These are phyloP conservation scores for Millerozyma miso DNA, from an alignment of 805 yeast genomes.

Conservation along the genomic window DNA sequence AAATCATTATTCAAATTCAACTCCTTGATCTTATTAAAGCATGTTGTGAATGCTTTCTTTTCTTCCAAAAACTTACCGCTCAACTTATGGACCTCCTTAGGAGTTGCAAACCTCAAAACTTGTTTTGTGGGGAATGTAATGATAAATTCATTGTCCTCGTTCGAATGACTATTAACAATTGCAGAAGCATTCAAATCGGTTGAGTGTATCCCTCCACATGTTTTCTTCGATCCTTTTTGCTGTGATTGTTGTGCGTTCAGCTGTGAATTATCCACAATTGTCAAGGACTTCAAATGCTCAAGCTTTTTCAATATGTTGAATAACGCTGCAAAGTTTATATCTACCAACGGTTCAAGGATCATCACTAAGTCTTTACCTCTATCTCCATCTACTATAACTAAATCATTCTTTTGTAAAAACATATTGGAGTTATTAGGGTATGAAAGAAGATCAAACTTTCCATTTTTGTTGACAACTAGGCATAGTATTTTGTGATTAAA, in stretches of 20 bases:
- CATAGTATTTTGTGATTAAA: constrained; percentile 39
- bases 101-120: constrained; percentile 70
- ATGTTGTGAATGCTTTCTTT: constrained; percentile 63
- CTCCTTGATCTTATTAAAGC: constrained; percentile 45
- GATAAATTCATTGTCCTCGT: constrained; percentile 58
- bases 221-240: constrained; percentile 13
- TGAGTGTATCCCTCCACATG: constrained; percentile 38
- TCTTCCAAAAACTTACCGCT: constrained; percentile 67
- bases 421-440: constrained; percentile 64
- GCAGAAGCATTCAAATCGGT: constrained; percentile 29
- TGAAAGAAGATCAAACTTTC: constrained; percentile 66
- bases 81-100: constrained; percentile 60
- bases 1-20: constrained; percentile 43
- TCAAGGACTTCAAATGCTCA: constrained; percentile 56
- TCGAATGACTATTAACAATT: constrained; percentile 36
- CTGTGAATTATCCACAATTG: constrained; percentile 23
- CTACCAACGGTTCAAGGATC: constrained; percentile 62
- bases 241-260: constrained; percentile 9
- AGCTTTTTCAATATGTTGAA: constrained; percentile 72
- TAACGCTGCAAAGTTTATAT: constrained; percentile 61
- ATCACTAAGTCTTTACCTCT: constrained; percentile 77
- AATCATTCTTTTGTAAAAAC: constrained; percentile 52
- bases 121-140: constrained; percentile 72
- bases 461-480: constrained; percentile 56
- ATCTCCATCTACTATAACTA: constrained; percentile 79